These are phyloP conservation scores for Pulveroboletus sp. DNA, from an alignment of 768 basidiomycete species.

Conservation along the genomic window DNA sequence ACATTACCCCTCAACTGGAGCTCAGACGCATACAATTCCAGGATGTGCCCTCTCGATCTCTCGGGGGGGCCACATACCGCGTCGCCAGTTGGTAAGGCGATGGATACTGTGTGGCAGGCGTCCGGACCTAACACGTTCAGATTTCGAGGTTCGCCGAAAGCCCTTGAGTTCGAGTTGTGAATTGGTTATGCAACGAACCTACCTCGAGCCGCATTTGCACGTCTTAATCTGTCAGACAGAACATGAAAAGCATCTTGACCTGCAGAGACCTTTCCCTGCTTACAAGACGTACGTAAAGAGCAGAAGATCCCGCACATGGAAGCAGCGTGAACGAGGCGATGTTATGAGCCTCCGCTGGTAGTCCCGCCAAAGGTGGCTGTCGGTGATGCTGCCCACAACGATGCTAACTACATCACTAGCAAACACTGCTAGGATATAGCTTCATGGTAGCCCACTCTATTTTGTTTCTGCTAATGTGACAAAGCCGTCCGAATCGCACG, in stretches of 20 bases:
- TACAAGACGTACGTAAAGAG: slow-evolving; percentile 28
- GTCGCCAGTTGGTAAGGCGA: slow-evolving; percentile 11
- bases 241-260: slow-evolving; percentile 16
- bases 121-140: slow-evolving; percentile 54
- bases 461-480: slow-evolving; percentile 15
- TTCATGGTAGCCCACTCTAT: neutral
- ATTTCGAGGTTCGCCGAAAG: neutral
- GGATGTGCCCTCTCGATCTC: slow-evolving; percentile 19
- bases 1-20: slow-evolving; percentile 61
- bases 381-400: too few relatives aligned
- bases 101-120: slow-evolving; percentile 38
- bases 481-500: slow-evolving; percentile 15
- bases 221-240: slow-evolving; percentile 35
- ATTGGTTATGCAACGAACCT: neutral
- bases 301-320: slow-evolving; percentile 73
- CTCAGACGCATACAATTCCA: slow-evolving; percentile 68
- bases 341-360: neutral
- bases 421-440: neutral
- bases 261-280: slow-evolving; percentile 1
- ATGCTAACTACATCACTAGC: neutral
- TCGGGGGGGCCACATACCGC: slow-evolving; percentile 5
- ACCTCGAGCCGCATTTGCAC: slow-evolving; percentile 60
- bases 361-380: neutral
- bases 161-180: neutral
- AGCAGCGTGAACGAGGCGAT: neutral